A percentile compares a stretch with the other conserved stretches of the same genome.
Evolutionary conservation across 1,284 basidiomycete species (phyloP).

Genomic region (Ceratobasidium theobromae): DNA sequence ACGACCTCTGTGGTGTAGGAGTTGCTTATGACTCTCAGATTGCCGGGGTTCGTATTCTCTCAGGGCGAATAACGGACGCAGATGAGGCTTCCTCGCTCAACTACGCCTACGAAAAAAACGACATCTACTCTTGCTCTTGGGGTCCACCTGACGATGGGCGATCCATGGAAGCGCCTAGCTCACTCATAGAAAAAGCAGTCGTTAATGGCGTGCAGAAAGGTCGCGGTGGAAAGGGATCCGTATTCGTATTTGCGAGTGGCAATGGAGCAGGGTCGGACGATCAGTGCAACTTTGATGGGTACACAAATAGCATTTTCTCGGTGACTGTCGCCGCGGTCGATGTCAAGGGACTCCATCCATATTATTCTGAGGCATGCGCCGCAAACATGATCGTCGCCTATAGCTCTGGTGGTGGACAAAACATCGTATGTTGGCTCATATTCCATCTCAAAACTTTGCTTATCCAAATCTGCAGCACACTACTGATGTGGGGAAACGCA

Average conservation of each 20-base stretch:
- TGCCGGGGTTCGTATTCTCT: constrained; percentile 93
- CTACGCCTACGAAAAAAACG: constrained; percentile 88
- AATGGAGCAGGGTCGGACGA: constrained; percentile 92
- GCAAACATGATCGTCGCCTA: constrained; percentile 97
- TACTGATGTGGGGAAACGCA: constrained; percentile 86
- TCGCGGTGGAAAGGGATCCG: constrained; percentile 83
- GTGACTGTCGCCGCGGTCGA: constrained; percentile 95
- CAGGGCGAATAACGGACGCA: constrained; percentile 95
- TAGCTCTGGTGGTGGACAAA: constrained; percentile 92
- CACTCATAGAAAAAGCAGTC: constrained; percentile 92
- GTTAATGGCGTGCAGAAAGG: constrained; percentile 94
- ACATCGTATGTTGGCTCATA: constrained; percentile 65
- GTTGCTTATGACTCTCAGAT: constrained; percentile 91
- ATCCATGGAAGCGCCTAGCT: constrained; percentile 93
- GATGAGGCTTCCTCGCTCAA: constrained; percentile 97
- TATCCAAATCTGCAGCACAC: constrained; percentile 66
- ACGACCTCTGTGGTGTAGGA: constrained; percentile 93
- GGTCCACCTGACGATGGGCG: constrained; percentile 95
- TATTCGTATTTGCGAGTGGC: constrained; percentile 98
- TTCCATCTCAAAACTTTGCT: background rate
- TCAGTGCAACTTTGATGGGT: constrained; percentile 99
- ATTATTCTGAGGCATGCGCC: constrained; percentile 95
- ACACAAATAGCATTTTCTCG: constrained; percentile 97
- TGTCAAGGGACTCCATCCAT: constrained; percentile 89
- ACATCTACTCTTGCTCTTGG: constrained; percentile 97